Evolutionary conservation across 352 stramenopile species (phyloP).

Genomic region (Globisporangium apiculatum): DNA sequence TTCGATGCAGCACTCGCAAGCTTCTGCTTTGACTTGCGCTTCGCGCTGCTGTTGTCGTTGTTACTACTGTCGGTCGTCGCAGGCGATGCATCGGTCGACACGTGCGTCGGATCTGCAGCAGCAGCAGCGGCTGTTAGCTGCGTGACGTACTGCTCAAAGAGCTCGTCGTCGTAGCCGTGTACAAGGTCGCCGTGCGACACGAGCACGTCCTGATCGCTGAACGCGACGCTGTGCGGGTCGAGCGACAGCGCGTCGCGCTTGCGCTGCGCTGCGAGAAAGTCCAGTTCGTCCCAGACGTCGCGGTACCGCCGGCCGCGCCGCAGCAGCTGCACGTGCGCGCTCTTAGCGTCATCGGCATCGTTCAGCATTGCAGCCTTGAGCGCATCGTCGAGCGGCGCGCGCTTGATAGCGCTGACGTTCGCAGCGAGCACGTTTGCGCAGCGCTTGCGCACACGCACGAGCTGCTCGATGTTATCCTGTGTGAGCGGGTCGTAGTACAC

Average conservation of each 20-base stretch:
- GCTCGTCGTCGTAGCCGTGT: conserved; percentile 69
- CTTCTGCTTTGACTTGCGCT: conserved; percentile 16
- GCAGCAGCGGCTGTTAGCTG: conserved; percentile 24
- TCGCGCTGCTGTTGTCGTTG: conserved; percentile 1
- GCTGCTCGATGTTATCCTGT: conserved; percentile 46
- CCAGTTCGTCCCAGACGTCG: conserved; percentile 73
- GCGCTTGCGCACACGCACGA: conserved; percentile 40
- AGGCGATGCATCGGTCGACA: not conserved
- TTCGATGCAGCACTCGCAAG: conserved; percentile 22
- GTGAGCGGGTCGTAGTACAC: conserved; percentile 47
- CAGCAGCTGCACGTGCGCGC: conserved; percentile 22
- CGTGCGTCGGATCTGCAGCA: conserved; percentile 2
- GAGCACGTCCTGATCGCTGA: conserved; percentile 28
- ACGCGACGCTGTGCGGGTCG: conserved; percentile 26
- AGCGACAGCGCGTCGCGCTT: conserved; percentile 13
- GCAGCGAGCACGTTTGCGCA: conserved; percentile 46
- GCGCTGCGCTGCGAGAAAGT: conserved; percentile 37
- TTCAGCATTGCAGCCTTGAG: conserved; percentile 32
- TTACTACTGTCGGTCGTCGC: not conserved
- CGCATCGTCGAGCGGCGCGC: conserved; percentile 24
- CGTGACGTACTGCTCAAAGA: conserved; percentile 45
- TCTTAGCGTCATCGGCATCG: conserved; percentile 28
- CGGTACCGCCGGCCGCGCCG: conserved; percentile 60
- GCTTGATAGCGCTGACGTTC: conserved; percentile 22
- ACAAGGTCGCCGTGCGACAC: conserved; percentile 56